A percentile compares a stretch with the other conserved stretches of the same genome.
Conservation (phyloP, 192 early-diverging fungal species). For the Coemansia reversa region DNA sequence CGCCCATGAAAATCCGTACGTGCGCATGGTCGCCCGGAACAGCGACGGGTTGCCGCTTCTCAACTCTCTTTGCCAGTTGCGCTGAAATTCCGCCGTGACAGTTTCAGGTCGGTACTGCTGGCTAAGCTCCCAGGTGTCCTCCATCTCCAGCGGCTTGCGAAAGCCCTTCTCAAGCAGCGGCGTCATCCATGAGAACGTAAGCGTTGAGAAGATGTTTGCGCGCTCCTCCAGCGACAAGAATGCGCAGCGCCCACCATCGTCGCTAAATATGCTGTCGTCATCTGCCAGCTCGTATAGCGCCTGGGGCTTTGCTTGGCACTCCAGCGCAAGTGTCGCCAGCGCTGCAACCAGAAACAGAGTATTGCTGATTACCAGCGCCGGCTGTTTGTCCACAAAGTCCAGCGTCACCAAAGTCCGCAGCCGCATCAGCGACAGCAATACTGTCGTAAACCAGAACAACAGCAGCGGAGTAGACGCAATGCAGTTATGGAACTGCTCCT, state of each 20-base stretch:
- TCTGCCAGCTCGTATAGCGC: constrained; percentile 26
- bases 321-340: constrained; percentile 29
- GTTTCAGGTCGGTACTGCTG: constrained; percentile 62
- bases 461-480: constrained; percentile 42
- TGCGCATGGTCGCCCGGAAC: constrained; percentile 60
- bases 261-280: constrained; percentile 24
- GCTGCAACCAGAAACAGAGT: constrained; percentile 28
- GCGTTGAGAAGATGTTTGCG: constrained; percentile 78
- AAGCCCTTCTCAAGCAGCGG: constrained; percentile 79
- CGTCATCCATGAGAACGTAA: constrained; percentile 91
- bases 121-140: constrained; percentile 77
- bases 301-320: constrained; percentile 40
- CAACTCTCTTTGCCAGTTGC: constrained; percentile 74
- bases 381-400: constrained; percentile 8
- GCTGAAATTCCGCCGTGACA: constrained; percentile 70
- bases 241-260: not conserved
- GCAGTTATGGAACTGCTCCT: constrained; percentile 38
- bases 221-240: constrained; percentile 67
- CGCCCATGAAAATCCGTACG: constrained; percentile 71
- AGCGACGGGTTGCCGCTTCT: constrained; percentile 66
- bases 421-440: constrained; percentile 29
- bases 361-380: constrained; percentile 18
- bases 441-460: constrained; percentile 50
- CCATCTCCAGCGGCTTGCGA: constrained; percentile 69
- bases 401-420: constrained; percentile 32